These are phyloP conservation scores for Nowakowskiella sp. DNA, from an alignment of 192 early-diverging fungal species.

Conservation along the genomic window DNA sequence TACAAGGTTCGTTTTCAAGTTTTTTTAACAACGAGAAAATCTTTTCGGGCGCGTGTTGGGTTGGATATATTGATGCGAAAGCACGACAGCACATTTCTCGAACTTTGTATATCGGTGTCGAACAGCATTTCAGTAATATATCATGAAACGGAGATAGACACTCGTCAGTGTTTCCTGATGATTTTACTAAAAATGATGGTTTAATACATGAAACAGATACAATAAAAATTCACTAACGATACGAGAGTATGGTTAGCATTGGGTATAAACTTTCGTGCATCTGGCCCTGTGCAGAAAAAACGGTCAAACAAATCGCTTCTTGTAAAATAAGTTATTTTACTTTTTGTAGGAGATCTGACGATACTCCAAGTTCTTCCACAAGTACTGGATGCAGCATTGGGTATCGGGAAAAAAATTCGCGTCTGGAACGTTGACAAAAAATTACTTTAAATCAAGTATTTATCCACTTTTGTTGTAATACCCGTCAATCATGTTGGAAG, in stretches of 20 bases:
- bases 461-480: conserved; percentile 10
- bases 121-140: conserved; percentile 19
- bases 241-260: conserved; percentile 75
- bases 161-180: conserved; percentile 20
- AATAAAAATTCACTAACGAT: conserved; percentile 27
- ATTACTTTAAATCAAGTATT: conserved; percentile 61
- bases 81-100: conserved; percentile 83
- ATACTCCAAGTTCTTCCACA: conserved; percentile 60
- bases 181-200: conserved; percentile 27
- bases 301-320: background rate
- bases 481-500: background rate
- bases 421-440: conserved; percentile 68
- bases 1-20: too few species aligned
- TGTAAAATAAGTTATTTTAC: conserved; percentile 5
- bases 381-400: conserved; percentile 72
- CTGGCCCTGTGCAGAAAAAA: conserved; percentile 15
- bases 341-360: conserved; percentile 50
- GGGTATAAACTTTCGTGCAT: conserved; percentile 88
- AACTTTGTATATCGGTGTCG: conserved; percentile 48
- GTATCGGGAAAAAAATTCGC: conserved; percentile 87
- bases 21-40: too few species aligned
- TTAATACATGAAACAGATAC: background rate
- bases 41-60: too few species aligned
- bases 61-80: too few species aligned
- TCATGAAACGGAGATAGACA: conserved; percentile 19